phyloP scores from a whole-genome alignment of 1,139 yeast species.

The Pichia inconspicua region DNA sequence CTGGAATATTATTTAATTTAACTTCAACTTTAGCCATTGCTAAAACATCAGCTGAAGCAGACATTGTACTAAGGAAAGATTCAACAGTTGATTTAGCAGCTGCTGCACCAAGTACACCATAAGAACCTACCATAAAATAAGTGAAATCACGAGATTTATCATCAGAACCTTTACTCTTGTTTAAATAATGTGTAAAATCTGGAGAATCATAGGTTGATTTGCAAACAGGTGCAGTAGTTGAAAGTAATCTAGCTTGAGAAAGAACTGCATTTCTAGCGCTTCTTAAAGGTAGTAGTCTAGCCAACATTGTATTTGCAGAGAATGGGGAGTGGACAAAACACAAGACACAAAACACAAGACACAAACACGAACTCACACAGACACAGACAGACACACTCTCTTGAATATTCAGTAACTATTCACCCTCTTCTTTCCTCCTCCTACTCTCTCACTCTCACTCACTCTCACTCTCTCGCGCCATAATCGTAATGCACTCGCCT shows the following conservation, averaged over 20 bases:
- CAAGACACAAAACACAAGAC: background rate
- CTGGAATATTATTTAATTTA: conserved; percentile 87
- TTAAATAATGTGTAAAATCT: conserved; percentile 77
- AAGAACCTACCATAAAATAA: conserved; percentile 96
- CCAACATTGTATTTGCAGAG: conserved; percentile 18
- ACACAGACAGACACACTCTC: background rate
- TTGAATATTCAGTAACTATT: too few relatives aligned
- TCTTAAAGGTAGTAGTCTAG: conserved; percentile 43
- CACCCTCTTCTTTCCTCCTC: background rate
- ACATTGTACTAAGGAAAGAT: conserved; percentile 85
- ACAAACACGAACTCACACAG: background rate
- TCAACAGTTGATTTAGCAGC: conserved; percentile 98
- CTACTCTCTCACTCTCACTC: background rate
- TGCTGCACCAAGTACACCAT: conserved; percentile 90
- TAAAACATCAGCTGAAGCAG: conserved; percentile 97
- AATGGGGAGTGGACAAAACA: background rate
- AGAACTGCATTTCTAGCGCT: conserved; percentile 39
- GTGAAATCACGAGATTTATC: conserved; percentile 77
- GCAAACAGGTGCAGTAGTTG: conserved; percentile 43
- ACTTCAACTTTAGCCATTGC: conserved; percentile 99
- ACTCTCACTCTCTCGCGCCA: background rate
- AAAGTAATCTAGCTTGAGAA: conserved; percentile 34
- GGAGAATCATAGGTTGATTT: conserved; percentile 87
- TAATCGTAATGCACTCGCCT: background rate
- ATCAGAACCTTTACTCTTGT: conserved; percentile 58